Percentiles rank a stretch among this genome's conserved stretches.
Evolutionary conservation across 2,329 filamentous ascomycete species (phyloP).

Genomic region (Venturia oleaginea): DNA sequence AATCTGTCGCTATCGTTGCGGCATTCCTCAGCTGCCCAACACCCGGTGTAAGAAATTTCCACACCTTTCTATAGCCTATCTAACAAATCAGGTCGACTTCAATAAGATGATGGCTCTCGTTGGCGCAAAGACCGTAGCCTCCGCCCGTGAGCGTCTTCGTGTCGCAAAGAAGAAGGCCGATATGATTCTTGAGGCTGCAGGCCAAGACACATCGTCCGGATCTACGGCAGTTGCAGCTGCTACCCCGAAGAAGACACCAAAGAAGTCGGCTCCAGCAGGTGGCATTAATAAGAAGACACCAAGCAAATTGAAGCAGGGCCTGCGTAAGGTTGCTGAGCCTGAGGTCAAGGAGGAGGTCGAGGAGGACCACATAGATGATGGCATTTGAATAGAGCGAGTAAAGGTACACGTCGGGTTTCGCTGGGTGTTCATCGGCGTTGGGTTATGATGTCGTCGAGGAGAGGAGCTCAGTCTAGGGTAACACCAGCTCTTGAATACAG

Average conservation of each 20-base stretch:
- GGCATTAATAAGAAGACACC: constrained; percentile 10
- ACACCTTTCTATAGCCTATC: background rate
- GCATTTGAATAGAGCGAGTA: background rate
- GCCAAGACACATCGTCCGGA: background rate
- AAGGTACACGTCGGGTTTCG: background rate
- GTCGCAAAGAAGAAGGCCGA: constrained; percentile 8
- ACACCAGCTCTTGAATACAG: background rate
- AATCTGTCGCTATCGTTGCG: background rate
- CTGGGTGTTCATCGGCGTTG: background rate
- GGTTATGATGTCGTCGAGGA: background rate
- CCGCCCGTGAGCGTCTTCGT: constrained; percentile 4
- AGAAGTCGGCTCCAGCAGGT: constrained; percentile 1
- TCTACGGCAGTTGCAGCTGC: background rate
- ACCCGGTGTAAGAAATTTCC: background rate
- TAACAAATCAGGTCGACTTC: constrained; percentile 7
- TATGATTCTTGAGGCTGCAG: background rate
- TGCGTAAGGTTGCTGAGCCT: background rate
- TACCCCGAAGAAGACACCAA: background rate
- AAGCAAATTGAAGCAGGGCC: background rate
- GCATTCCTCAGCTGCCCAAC: background rate
- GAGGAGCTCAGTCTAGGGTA: background rate
- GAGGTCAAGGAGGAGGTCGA: constrained; percentile 1
- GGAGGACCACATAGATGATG: background rate
- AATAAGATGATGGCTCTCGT: background rate
- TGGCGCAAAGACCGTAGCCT: background rate